Evolutionary conservation across 2,329 filamentous ascomycete genomes (phyloP).

Genomic region (Sodiomyces alkalinus): DNA sequence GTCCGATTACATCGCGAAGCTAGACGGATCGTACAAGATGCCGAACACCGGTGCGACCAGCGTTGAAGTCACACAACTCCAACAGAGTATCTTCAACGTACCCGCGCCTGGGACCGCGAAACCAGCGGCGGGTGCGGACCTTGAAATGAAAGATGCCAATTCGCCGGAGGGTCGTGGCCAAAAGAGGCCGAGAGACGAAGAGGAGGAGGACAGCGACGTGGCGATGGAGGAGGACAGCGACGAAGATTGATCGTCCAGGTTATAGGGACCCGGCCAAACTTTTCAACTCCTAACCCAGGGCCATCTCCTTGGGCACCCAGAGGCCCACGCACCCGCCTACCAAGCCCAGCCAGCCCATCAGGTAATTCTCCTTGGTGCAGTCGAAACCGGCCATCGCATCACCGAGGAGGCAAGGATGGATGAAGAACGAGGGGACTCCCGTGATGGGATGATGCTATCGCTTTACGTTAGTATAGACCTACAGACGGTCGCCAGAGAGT

Average conservation of each 20-base stretch:
- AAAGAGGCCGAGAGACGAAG: constrained; percentile 59
- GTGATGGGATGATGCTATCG: constrained; percentile 68
- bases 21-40: constrained; percentile 78
- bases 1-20: constrained; percentile 75
- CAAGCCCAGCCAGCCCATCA: constrained; percentile 80
- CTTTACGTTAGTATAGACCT: constrained; percentile 11
- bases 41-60: constrained; percentile 38
- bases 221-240: constrained; percentile 59
- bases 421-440: constrained; percentile 67
- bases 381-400: constrained; percentile 59
- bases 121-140: constrained; percentile 25
- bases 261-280: no score
- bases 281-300: constrained; percentile 12
- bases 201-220: constrained; percentile 52
- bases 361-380: constrained; percentile 51
- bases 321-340: constrained; percentile 70
- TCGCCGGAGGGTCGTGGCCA: constrained; percentile 42
- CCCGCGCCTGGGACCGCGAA: constrained; percentile 35
- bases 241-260: constrained; percentile 43
- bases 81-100: constrained; percentile 68
- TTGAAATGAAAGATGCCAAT: constrained; percentile 32
- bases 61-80: constrained; percentile 55
- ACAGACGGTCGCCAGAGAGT: constrained; percentile 11
- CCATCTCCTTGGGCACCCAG: constrained; percentile 59
- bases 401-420: constrained; percentile 83